These are phyloP conservation scores for Amanita molliuscula DNA, from an alignment of 768 basidiomycete species.

Conservation along the genomic window DNA sequence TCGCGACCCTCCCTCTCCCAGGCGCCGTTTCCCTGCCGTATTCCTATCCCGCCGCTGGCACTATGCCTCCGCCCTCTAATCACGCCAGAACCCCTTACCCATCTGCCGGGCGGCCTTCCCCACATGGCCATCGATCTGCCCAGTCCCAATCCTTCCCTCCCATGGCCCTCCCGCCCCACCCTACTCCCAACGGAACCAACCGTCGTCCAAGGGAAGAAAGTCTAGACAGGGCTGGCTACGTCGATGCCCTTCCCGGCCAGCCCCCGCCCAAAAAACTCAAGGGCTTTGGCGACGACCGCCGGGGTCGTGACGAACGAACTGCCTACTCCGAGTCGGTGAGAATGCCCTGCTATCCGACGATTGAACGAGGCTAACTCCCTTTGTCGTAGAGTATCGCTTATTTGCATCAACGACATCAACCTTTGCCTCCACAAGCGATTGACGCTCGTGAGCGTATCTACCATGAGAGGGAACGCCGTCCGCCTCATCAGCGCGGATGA, in stretches of 20 bases:
- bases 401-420: slow-evolving; percentile 8
- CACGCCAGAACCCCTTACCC: slow-evolving; percentile 2
- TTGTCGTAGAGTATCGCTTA: slow-evolving; percentile 4
- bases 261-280: slow-evolving; percentile 43
- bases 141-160: slow-evolving; percentile 5
- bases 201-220: slow-evolving; percentile 35
- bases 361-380: not conserved
- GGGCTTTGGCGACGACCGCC: slow-evolving; percentile 24
- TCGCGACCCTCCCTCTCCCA: slow-evolving; percentile 21
- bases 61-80: slow-evolving; percentile 1
- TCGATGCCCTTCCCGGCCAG: slow-evolving; percentile 19
- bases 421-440: slow-evolving; percentile 1
- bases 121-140: slow-evolving; percentile 3
- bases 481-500: slow-evolving; percentile 6
- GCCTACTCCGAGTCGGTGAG: slow-evolving; percentile 22
- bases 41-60: not conserved
- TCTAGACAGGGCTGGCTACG: slow-evolving; percentile 21
- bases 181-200: slow-evolving; percentile 12
- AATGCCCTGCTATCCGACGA: slow-evolving; percentile 1
- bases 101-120: not conserved
- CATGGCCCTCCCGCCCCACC: slow-evolving; percentile 1
- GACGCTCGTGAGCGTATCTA: slow-evolving; percentile 8
- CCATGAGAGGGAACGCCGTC: not conserved
- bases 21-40: not conserved
- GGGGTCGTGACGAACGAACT: slow-evolving; percentile 15